These are phyloP conservation scores for Babesia ovis DNA, from an alignment of 169 alveolate genomes.

Conservation along the genomic window DNA sequence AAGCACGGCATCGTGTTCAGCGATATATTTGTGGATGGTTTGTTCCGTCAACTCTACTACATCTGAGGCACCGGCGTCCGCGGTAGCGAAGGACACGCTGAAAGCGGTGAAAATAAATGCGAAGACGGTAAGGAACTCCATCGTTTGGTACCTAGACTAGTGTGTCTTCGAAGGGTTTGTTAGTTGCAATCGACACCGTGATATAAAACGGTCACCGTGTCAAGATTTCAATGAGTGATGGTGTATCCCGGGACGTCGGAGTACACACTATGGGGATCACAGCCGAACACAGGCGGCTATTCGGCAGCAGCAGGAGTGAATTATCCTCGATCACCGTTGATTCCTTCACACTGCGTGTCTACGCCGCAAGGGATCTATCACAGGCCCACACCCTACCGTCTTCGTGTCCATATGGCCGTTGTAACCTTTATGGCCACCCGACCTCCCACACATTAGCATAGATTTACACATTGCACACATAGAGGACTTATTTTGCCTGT, in stretches of 20 bases:
- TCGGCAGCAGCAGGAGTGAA: slow-evolving; percentile 15
- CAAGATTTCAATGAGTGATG: slow-evolving; percentile 4
- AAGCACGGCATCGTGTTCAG: slow-evolving; percentile 72
- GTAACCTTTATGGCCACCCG: too few relatives aligned
- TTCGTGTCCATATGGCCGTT: too few relatives aligned
- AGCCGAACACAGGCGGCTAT: neutral
- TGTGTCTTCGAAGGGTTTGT: neutral
- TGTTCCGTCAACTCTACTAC: slow-evolving; percentile 81
- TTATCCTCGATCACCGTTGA: slow-evolving; percentile 1
- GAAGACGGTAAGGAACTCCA: slow-evolving; percentile 6
- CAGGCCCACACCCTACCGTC: too few relatives aligned
- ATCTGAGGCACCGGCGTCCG: slow-evolving; percentile 52
- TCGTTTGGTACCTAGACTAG: neutral
- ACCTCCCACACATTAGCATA: neutral
- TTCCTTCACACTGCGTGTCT: neutral
- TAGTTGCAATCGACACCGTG: neutral
- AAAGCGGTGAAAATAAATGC: slow-evolving; percentile 4
- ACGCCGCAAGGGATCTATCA: too few relatives aligned
- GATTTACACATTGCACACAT: too few relatives aligned
- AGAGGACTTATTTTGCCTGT: too few relatives aligned
- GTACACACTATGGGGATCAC: slow-evolving; percentile 45
- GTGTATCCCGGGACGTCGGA: neutral
- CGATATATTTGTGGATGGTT: slow-evolving; percentile 78
- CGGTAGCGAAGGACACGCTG: slow-evolving; percentile 31
- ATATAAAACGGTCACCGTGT: neutral